Evolutionary conservation across 768 basidiomycete genomes (phyloP), one percentile per base, ranked within the genome.

Genomic region (Panaeolus papilionaceus): DNA sequence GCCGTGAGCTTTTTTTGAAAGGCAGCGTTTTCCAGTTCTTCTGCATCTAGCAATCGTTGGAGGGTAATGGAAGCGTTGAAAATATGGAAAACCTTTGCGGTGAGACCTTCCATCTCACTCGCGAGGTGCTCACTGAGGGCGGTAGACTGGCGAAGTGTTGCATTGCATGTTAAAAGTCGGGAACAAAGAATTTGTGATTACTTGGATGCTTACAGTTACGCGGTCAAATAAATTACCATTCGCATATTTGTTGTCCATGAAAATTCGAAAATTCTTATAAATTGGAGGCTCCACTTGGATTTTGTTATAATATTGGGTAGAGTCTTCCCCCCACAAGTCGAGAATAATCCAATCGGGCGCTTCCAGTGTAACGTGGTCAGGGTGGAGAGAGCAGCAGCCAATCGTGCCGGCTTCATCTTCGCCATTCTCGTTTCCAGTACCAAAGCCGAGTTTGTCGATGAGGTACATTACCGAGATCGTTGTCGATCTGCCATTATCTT

Each of bases 51-150:
- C 69, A 97, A 89, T 51, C 92, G 84, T 76, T 99, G 95, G 84
- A 99, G 98, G 2, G 97, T 98, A 76, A 89, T 90, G 26, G 98
- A 99, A 26, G 98, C 98, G 75, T 99, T 99, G 83, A 93, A 99
- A 63, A 98, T 99, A 95, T 98, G 97, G 85, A 99, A 99, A 33
- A 99, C 98, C 78, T 99, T 99, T 67, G 98, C 98, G 0, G 97
- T 97, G 33, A 99, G 86, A 16, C 98, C 98, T 69, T 96, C 94
- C 98, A 99, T 99, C 78, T 97, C 95, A 37, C 86, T 88, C 54
- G 88, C 88, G 68, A 99, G 84, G 78, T 99, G 95, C 77, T 96
- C 96, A 82, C 99, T 99, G 67, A 99, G 80, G 7, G 84, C 82
- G 7, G 86, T 82, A 2, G 98, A 94, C 94, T 98, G 77, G 68